These are phyloP conservation scores for Penicillium cataractarum DNA, from an alignment of 495 filamentous ascomycete genomes.

Conservation along the genomic window DNA sequence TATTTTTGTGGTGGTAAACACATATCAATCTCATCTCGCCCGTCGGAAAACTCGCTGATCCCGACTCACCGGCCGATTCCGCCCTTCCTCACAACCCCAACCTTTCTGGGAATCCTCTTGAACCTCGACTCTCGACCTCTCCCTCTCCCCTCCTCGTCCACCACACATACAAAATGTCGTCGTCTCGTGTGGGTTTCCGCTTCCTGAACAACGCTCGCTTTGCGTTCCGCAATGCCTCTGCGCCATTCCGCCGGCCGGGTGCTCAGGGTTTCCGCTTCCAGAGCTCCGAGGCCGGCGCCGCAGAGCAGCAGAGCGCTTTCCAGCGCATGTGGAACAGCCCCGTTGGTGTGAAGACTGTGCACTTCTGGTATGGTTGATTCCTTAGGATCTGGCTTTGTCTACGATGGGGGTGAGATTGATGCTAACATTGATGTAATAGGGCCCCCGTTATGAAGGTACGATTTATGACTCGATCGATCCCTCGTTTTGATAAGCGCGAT, in stretches of 20 bases:
- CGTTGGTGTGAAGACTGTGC: conserved; percentile 90
- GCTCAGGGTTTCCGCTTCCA: conserved; percentile 65
- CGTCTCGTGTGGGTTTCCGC: conserved; percentile 53
- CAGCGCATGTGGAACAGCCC: conserved; percentile 84
- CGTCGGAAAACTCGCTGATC: conserved; percentile 29
- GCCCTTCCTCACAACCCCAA: conserved; percentile 25
- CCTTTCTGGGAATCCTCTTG: conserved; percentile 15
- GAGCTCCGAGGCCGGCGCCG: conserved; percentile 59
- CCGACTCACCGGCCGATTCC: conserved; percentile 31
- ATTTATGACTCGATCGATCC: conserved; percentile 17
- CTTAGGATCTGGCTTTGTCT: neutral
- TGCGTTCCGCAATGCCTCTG: conserved; percentile 53
- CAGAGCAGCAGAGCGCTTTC: conserved; percentile 61
- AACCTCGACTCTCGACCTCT: conserved; percentile 18
- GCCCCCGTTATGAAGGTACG: conserved; percentile 94
- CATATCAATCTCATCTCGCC: neutral
- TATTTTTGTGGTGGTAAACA: conserved; percentile 11
- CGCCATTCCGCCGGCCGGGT: conserved; percentile 56
- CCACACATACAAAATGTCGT: conserved; percentile 44
- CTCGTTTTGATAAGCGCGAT: conserved; percentile 14
- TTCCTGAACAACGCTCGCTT: conserved; percentile 56
- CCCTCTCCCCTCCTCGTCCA: conserved; percentile 24
- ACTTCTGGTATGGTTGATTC: conserved; percentile 77
- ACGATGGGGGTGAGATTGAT: neutral
- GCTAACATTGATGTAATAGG: conserved; percentile 52